Evolutionary conservation across 148 eudicot genomes (phyloP), one percentile per base, ranked within the genome.

Genomic region (Rhododendron vialii): DNA sequence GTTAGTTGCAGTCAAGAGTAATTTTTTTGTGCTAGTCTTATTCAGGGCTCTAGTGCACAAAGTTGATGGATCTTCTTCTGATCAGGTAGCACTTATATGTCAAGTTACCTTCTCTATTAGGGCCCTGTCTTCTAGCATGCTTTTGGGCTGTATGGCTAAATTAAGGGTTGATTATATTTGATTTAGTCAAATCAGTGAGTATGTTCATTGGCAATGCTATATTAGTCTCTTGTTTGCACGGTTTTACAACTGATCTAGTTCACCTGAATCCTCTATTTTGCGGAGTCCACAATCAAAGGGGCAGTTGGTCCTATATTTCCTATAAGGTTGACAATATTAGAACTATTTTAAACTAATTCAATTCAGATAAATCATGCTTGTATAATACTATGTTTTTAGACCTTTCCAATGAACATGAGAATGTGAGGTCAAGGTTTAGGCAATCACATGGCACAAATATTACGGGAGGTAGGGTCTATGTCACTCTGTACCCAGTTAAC

Each of bases 1-100:
- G 92, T 89, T 30, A 30, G 30, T 30, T 30, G 30, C 30, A 30
- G 30, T 94, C 7, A 83, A 2, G 85, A 38, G 65, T 38, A 51
- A 35, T 24, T 28, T n/a, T 71, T 53, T 75, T 20, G 80, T 74
- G 48, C 7, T 36, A 45, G 45, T 75, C 33, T 48, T 20, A 71
- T 47, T 53, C 28, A 41, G 38, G 85, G 63, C 53, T 43, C 15
- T 22, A n/a, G n/a, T 84, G 80, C 85, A 26, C 76, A 18, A 84
- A 74, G 35, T 50, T 20, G 15, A 69, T 33, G 63, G 81, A 57
- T 74, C 71, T 11, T 41, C 38, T 38, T 33, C 75, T 75, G 71
- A 75, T 75, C 67, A 75, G 69, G 81, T 84, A 84, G 50, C 15
- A 14, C 51, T 50, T 53, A 22, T 18, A 33, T 35, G 33, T 43